phyloP scores from a whole-genome alignment of 768 basidiomycete genomes.

The Phaffia tasmanica region DNA sequence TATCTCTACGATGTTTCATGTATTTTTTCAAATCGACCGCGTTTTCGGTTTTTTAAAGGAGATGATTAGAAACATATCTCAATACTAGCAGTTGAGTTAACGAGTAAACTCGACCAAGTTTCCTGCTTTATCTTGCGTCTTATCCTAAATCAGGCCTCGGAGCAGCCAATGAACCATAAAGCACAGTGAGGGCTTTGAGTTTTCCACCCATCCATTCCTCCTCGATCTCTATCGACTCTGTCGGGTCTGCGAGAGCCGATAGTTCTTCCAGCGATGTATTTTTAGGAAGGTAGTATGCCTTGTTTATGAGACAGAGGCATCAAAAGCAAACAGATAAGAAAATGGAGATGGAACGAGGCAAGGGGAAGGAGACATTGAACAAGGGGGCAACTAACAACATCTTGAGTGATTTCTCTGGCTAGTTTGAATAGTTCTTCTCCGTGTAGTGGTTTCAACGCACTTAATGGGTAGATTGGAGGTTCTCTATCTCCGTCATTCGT shows the following conservation, averaged over 20 bases:
- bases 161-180: conserved; percentile 59
- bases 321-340: no score
- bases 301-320: conserved; percentile 41
- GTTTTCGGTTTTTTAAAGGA: no score
- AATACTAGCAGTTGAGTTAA: no score
- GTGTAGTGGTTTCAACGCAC: conserved; percentile 63
- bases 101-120: no score
- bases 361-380: no score
- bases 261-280: conserved; percentile 68
- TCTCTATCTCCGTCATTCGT: no score
- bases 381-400: neutral
- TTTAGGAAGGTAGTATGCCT: conserved; percentile 82
- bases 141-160: no score
- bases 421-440: conserved; percentile 72
- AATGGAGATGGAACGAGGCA: no score
- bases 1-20: no score
- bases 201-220: conserved; percentile 94
- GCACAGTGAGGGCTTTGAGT: conserved; percentile 86
- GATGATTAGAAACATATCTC: no score
- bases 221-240: conserved; percentile 28
- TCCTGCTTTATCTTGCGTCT: no score
- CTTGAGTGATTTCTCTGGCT: conserved; percentile 52
- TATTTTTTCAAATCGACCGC: no score
- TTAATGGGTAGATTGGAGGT: conserved; percentile 49
- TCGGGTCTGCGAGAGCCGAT: conserved; percentile 42